phyloP scores from a whole-genome alignment of 2,329 filamentous ascomycete species.

The Botrytis paeoniae region DNA sequence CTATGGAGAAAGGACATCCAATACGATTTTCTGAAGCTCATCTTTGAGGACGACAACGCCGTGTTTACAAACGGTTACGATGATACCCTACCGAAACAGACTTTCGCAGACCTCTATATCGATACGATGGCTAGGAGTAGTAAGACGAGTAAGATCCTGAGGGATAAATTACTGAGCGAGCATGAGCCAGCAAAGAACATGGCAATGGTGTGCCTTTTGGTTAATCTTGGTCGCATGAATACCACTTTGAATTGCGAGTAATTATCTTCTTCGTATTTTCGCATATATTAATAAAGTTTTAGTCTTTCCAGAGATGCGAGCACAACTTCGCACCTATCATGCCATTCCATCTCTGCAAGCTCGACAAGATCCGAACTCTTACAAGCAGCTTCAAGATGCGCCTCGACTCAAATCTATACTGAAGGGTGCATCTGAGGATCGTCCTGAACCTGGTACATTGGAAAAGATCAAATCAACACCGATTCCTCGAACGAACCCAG shows the following conservation, averaged over 20 bases:
- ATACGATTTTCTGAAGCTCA: constrained; percentile 76
- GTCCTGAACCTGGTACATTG: constrained; percentile 77
- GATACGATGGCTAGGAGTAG: constrained; percentile 98
- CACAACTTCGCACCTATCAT: constrained; percentile 94
- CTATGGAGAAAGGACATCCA: constrained; percentile 87
- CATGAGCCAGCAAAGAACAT: constrained; percentile 91
- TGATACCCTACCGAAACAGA: constrained; percentile 57
- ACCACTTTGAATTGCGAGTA: constrained; percentile 90
- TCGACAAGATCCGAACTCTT: constrained; percentile 89
- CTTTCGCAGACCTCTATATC: constrained; percentile 94
- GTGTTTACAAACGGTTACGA: constrained; percentile 89
- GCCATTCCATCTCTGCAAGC: constrained; percentile 95
- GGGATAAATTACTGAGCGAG: constrained; percentile 93
- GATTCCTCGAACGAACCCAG: constrained; percentile 85
- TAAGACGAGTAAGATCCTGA: constrained; percentile 97
- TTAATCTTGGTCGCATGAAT: constrained; percentile 98
- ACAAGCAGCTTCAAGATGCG: constrained; percentile 97
- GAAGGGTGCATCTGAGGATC: constrained; percentile 92
- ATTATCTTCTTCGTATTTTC: constrained; percentile 8
- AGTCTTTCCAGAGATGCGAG: constrained; percentile 99
- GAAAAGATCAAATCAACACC: constrained; percentile 73
- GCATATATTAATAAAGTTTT: constrained; percentile 34
- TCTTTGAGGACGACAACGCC: constrained; percentile 70
- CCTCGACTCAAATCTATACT: constrained; percentile 94
- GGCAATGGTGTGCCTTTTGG: constrained; percentile 97